A percentile compares a stretch with the other conserved stretches of the same genome.
phyloP scores from a whole-genome alignment of 306 rosid species.

The Myrica gale region DNA sequence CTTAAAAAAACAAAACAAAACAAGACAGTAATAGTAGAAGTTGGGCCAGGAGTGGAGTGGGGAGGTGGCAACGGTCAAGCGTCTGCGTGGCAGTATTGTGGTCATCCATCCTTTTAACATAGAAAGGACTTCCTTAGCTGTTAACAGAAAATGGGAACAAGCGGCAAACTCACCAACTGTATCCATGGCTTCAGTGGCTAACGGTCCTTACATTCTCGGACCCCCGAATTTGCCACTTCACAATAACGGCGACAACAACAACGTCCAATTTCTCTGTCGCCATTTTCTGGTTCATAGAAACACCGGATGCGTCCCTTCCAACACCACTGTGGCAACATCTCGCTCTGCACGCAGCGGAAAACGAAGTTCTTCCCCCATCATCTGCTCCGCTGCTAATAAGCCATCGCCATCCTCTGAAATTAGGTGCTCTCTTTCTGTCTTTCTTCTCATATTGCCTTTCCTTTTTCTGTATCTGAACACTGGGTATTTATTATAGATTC shows the following conservation, averaged over 20 bases:
- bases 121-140: too few species aligned
- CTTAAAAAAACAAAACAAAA: too few species aligned
- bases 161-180: neutral
- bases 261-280: neutral
- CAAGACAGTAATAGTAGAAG: too few species aligned
- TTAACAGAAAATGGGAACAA: neutral
- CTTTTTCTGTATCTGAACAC: neutral
- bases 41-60: neutral
- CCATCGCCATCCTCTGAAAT: constrained; percentile 61
- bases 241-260: neutral
- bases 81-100: constrained; percentile 52
- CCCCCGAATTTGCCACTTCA: constrained; percentile 6
- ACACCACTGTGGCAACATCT: constrained; percentile 8
- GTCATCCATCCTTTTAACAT: constrained; percentile 39
- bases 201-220: constrained; percentile 24
- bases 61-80: constrained; percentile 25
- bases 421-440: constrained; percentile 48
- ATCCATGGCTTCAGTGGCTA: constrained; percentile 38
- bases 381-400: constrained; percentile 69
- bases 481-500: neutral
- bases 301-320: constrained; percentile 13
- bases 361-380: constrained; percentile 28
- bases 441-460: neutral
- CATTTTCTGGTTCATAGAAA: constrained; percentile 4
- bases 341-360: constrained; percentile 9